Conservation (phyloP, 2,329 filamentous ascomycete genomes). For the Paracoccidioides lutzii region DNA sequence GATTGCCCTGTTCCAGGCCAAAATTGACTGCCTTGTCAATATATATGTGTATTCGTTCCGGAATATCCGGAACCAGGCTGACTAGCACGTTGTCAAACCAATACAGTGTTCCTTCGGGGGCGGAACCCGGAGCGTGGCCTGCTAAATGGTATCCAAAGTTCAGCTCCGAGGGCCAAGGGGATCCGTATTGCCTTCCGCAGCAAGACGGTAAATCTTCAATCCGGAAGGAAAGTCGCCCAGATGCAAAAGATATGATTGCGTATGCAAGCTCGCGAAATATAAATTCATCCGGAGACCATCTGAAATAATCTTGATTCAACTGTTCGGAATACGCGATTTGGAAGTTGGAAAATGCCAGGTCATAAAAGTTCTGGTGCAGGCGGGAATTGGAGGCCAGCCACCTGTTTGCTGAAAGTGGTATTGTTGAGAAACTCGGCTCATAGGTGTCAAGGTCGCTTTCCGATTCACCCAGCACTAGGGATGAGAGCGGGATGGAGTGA, state of each 20-base stretch:
- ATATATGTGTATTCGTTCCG: neutral
- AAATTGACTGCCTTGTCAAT: neutral
- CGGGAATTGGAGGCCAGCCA: neutral
- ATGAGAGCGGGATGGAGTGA: neutral
- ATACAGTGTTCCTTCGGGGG: constrained; percentile 2
- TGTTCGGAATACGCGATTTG: neutral
- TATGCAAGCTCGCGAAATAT: constrained; percentile 1
- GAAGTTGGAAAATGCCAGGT: constrained; percentile 1
- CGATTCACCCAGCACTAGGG: neutral
- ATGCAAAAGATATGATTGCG: constrained; percentile 1
- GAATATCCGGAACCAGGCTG: neutral
- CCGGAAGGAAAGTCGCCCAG: neutral
- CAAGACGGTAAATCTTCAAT: neutral
- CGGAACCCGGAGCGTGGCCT: neutral
- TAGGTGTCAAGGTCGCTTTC: neutral
- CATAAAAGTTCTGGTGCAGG: neutral
- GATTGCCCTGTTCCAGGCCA: neutral
- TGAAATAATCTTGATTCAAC: neutral
- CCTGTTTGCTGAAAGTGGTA: neutral
- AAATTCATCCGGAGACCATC: neutral
- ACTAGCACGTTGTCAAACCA: constrained; percentile 3
- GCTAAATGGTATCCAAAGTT: neutral
- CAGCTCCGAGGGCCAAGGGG: neutral
- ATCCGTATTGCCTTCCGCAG: neutral
- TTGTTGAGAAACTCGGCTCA: neutral